These are phyloP conservation scores for Eremomyces bilateralis DNA, from an alignment of 495 filamentous ascomycete genomes.

Conservation along the genomic window DNA sequence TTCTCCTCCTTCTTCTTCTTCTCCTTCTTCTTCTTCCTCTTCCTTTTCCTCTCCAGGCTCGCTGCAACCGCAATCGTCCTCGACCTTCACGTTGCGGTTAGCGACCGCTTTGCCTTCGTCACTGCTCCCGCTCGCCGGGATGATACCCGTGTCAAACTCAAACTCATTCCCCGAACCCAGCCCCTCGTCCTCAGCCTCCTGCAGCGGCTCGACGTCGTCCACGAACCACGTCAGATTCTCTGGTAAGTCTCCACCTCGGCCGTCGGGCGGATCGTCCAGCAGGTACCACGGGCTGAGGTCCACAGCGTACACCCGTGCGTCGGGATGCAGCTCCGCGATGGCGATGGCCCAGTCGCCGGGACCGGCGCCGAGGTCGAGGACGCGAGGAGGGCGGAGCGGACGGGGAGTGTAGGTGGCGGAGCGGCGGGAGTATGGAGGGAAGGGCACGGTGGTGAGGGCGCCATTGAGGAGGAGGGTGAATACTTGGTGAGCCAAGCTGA, in stretches of 20 bases:
- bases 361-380: slow-evolving; percentile 18
- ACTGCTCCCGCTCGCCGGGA: not conserved
- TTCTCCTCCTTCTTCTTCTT: not conserved
- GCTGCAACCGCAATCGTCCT: too few species aligned
- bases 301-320: slow-evolving; percentile 14
- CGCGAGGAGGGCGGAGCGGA: too few species aligned
- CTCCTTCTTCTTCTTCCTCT: slow-evolving; percentile 5
- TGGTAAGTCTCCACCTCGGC: slow-evolving; percentile 1
- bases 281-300: slow-evolving; percentile 14
- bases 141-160: not conserved
- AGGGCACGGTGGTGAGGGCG: slow-evolving; percentile 10
- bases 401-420: slow-evolving; percentile 7
- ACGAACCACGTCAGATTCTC: too few species aligned
- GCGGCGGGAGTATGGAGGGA: too few species aligned
- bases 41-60: too few species aligned
- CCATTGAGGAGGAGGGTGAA: slow-evolving; percentile 12
- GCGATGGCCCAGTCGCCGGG: slow-evolving; percentile 18
- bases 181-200: too few species aligned
- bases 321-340: slow-evolving; percentile 13
- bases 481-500: slow-evolving; percentile 30
- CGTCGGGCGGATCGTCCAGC: slow-evolving; percentile 7
- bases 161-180: too few species aligned
- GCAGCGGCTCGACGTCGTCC: too few species aligned
- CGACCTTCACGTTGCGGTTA: slow-evolving; percentile 10
- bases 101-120: slow-evolving; percentile 11